phyloP scores from a whole-genome alignment of 75 land plant genomes.

The Picea sitchensis region DNA sequence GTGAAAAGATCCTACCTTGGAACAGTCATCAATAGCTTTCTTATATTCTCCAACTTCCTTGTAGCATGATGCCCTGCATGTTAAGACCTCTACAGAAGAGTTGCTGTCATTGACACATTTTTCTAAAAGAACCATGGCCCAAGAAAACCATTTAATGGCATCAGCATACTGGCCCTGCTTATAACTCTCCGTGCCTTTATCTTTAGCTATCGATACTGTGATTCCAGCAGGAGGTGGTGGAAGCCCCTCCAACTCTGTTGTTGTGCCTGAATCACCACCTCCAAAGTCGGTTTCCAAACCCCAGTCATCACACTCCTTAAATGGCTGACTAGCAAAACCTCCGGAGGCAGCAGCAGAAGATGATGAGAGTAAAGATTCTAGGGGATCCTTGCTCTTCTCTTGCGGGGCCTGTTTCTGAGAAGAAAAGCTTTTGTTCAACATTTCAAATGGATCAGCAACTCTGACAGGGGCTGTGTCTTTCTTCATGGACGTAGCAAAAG shows the following conservation, averaged over 20 bases:
- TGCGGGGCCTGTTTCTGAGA: constrained; percentile 21
- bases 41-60: constrained; percentile 98
- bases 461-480: background rate
- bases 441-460: constrained; percentile 25
- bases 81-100: constrained; percentile 49
- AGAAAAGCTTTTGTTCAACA: constrained; percentile 8
- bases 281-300: constrained; percentile 57
- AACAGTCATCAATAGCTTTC: constrained; percentile 92
- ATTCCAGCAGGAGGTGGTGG: constrained; percentile 94
- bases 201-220: constrained; percentile 51
- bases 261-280: constrained; percentile 40
- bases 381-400: constrained; percentile 33
- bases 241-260: constrained; percentile 90
- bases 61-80: constrained; percentile 79
- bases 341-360: constrained; percentile 20
- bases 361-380: constrained; percentile 54
- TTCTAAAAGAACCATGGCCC: constrained; percentile 76
- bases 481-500: constrained; percentile 5
- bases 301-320: constrained; percentile 63
- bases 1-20: constrained; percentile 49
- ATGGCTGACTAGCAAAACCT: constrained; percentile 16
- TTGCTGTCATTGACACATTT: constrained; percentile 38
- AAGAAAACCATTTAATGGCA: constrained; percentile 97
- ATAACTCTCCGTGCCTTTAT: constrained; percentile 75
- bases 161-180: constrained; percentile 96